A percentile compares a stretch with the other conserved stretches of the same genome.
Evolutionary conservation across 495 filamentous ascomycete species (phyloP).

Genomic region (Lepidopterella palustris): DNA sequence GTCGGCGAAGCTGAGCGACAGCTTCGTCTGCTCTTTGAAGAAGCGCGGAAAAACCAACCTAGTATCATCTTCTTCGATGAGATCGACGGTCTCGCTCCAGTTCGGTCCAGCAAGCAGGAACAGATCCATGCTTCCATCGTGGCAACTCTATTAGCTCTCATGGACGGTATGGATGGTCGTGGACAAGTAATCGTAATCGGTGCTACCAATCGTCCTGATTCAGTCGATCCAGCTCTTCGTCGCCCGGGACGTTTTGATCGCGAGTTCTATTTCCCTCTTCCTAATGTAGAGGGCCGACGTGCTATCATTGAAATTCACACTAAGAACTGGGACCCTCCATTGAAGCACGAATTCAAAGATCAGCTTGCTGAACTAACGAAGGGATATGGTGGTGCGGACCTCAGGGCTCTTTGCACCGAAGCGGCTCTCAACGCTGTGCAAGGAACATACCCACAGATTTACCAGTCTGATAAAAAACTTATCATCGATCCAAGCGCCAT

Average conservation of each 20-base stretch:
- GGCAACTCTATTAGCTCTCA: slow-evolving; percentile 85
- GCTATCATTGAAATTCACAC: slow-evolving; percentile 94
- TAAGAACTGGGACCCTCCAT: slow-evolving; percentile 76
- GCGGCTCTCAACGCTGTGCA: slow-evolving; percentile 98
- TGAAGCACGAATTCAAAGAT: slow-evolving; percentile 71
- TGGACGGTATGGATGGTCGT: slow-evolving; percentile 99
- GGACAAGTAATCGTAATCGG: slow-evolving; percentile 98
- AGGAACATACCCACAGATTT: slow-evolving; percentile 91
- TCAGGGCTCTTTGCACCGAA: slow-evolving; percentile 91
- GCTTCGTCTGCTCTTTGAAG: slow-evolving; percentile 86
- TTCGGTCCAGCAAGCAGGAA: slow-evolving; percentile 93
- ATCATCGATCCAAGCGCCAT: slow-evolving; percentile 79
- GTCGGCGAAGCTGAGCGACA: slow-evolving; percentile 97
- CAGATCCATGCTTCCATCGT: slow-evolving; percentile 98
- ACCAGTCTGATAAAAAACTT: slow-evolving; percentile 83
- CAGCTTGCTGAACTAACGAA: slow-evolving; percentile 81
- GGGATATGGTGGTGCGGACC: slow-evolving; percentile 92
- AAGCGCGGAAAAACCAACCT: slow-evolving; percentile 88
- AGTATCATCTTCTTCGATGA: slow-evolving; percentile 99
- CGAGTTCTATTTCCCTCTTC: slow-evolving; percentile 96
- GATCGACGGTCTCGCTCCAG: slow-evolving; percentile 91
- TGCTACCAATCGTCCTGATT: slow-evolving; percentile 94
- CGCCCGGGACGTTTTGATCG: slow-evolving; percentile 92
- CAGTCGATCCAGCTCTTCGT: slow-evolving; percentile 89
- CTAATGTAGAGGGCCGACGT: slow-evolving; percentile 67